Conservation (phyloP, 768 basidiomycete species). For the Lentinula sp. region DNA sequence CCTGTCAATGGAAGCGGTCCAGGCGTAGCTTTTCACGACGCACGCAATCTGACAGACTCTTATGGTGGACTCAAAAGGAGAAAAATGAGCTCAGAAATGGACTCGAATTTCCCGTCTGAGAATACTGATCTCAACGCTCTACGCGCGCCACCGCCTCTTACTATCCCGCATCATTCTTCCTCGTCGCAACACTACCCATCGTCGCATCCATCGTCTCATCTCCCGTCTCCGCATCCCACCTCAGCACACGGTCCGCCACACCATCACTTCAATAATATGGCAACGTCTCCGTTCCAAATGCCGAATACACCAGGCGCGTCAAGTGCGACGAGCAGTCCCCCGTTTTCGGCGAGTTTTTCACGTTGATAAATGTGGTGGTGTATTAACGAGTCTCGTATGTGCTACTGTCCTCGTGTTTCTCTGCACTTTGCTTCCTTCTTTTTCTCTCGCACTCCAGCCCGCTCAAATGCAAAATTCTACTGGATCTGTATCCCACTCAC, state of each 20-base stretch:
- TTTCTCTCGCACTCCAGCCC: constrained; percentile 38
- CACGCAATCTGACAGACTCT: constrained; percentile 43
- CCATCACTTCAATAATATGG: constrained; percentile 47
- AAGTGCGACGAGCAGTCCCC: constrained; percentile 68
- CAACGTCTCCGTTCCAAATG: constrained; percentile 50
- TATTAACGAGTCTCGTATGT: constrained; percentile 38
- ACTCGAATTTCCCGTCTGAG: constrained; percentile 42
- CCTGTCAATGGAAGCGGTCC: constrained; percentile 7
- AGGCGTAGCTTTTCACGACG: constrained; percentile 42
- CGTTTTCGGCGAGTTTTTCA: constrained; percentile 83
- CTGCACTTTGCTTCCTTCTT: constrained; percentile 14
- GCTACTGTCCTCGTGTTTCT: constrained; percentile 26
- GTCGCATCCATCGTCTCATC: constrained; percentile 12
- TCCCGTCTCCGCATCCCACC: constrained; percentile 20
- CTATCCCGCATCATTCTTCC: constrained; percentile 46
- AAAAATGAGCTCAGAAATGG: constrained; percentile 43
- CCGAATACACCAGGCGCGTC: constrained; percentile 70
- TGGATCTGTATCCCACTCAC: constrained; percentile 1
- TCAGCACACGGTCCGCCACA: constrained; percentile 30
- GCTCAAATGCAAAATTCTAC: constrained; percentile 58
- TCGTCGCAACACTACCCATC: constrained; percentile 41
- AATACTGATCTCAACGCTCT: constrained; percentile 18
- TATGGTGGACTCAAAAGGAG: constrained; percentile 46
- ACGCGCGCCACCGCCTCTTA: constrained; percentile 50
- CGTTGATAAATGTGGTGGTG: constrained; percentile 35